phyloP scores from a whole-genome alignment of 2,329 filamentous ascomycete genomes.

The Macroventuria anomochaeta region DNA sequence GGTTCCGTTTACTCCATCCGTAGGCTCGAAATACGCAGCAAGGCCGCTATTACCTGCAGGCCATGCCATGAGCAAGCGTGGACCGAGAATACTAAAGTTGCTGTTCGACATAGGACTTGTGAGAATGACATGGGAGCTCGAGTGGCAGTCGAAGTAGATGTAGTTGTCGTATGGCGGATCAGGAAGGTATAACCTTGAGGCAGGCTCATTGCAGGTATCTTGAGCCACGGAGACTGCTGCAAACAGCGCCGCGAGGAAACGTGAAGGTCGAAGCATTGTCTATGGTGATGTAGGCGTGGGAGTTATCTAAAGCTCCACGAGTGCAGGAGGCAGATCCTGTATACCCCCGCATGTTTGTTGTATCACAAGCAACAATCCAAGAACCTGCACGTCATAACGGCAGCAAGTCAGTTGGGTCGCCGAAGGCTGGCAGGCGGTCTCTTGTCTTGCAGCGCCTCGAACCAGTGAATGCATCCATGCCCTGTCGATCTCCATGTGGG shows the following conservation, averaged over 20 bases:
- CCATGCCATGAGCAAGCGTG: constrained; percentile 67
- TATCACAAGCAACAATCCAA: neutral
- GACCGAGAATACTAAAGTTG: constrained; percentile 62
- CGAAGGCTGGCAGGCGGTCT: neutral
- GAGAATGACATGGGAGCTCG: constrained; percentile 65
- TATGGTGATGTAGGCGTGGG: neutral
- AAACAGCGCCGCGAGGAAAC: constrained; percentile 3
- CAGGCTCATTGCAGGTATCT: constrained; percentile 19
- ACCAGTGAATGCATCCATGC: neutral
- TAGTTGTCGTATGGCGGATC: constrained; percentile 69
- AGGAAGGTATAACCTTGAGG: constrained; percentile 53
- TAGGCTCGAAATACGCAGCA: constrained; percentile 63
- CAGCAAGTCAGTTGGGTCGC: neutral
- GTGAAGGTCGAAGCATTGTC: neutral
- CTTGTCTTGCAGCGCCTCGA: neutral
- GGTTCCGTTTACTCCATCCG: constrained; percentile 60
- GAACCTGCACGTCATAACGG: neutral
- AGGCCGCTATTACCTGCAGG: constrained; percentile 70
- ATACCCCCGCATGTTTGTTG: neutral
- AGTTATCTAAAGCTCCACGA: neutral
- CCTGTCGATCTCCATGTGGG: constrained; percentile 3
- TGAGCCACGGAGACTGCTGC: constrained; percentile 1
- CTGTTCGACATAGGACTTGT: constrained; percentile 63
- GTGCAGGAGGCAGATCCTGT: neutral
- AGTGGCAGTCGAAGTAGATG: constrained; percentile 70